Percentiles rank a stretch among this genome's conserved stretches.
These are phyloP conservation scores for Friedmanniomyces endolithicus DNA, from an alignment of 495 filamentous ascomycete species.

Conservation along the genomic window DNA sequence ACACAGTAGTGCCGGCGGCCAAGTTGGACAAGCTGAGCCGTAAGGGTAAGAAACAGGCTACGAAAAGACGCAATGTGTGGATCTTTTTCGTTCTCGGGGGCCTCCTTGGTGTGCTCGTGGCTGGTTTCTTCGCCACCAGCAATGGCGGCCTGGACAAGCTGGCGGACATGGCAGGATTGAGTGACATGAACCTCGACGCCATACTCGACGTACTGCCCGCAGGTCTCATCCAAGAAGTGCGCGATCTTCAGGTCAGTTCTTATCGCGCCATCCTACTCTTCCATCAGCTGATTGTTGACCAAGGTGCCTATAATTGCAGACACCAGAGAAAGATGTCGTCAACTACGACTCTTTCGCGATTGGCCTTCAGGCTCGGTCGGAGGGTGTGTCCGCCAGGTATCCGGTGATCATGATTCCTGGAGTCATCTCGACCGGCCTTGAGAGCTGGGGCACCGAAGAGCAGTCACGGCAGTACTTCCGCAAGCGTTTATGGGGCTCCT, in stretches of 20 bases:
- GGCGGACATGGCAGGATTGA: slow-evolving; percentile 65
- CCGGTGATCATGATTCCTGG: slow-evolving; percentile 95
- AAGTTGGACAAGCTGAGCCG: slow-evolving; percentile 29
- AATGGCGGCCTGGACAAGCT: slow-evolving; percentile 47
- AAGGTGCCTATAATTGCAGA: slow-evolving; percentile 32
- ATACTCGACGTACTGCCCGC: slow-evolving; percentile 74
- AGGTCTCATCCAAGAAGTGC: slow-evolving; percentile 67
- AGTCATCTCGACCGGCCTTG: slow-evolving; percentile 91
- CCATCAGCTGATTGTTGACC: slow-evolving; percentile 14
- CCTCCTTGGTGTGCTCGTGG: slow-evolving; percentile 67
- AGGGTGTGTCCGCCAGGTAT: slow-evolving; percentile 71
- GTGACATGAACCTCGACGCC: slow-evolving; percentile 72
- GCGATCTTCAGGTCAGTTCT: slow-evolving; percentile 57
- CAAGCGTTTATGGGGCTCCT: slow-evolving; percentile 88
- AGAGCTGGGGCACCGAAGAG: slow-evolving; percentile 86
- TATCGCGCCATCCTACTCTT: not conserved
- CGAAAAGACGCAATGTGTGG: slow-evolving; percentile 58
- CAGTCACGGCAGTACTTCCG: slow-evolving; percentile 79
- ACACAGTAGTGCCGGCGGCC: slow-evolving; percentile 24
- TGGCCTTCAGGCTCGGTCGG: slow-evolving; percentile 65
- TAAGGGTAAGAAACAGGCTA: slow-evolving; percentile 33
- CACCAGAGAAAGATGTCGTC: slow-evolving; percentile 74
- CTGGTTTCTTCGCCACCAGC: slow-evolving; percentile 71
- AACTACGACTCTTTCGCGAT: slow-evolving; percentile 89
- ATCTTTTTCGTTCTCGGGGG: slow-evolving; percentile 78